These are phyloP conservation scores for Solanum pennellii DNA, from an alignment of 257 asterid genomes.

Conservation along the genomic window DNA sequence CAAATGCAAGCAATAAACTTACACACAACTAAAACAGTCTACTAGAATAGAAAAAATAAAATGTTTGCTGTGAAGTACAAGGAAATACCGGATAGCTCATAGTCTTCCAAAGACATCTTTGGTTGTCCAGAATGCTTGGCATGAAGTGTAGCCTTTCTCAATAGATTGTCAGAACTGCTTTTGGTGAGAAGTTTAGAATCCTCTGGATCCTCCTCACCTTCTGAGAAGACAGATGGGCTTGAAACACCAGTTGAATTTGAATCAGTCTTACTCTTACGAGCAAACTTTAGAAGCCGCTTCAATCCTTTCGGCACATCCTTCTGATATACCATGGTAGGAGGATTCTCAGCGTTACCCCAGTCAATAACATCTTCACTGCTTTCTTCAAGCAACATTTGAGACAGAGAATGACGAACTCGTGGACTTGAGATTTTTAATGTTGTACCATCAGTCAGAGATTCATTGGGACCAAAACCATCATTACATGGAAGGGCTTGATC, in stretches of 20 bases:
- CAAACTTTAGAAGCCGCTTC: slow-evolving; percentile 87
- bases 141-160: slow-evolving; percentile 68
- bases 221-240: slow-evolving; percentile 75
- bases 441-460: slow-evolving; percentile 26
- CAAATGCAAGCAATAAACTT: not conserved
- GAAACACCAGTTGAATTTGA: slow-evolving; percentile 69
- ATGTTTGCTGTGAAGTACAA: not conserved
- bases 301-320: slow-evolving; percentile 92
- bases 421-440: slow-evolving; percentile 57
- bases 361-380: slow-evolving; percentile 71
- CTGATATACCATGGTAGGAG: slow-evolving; percentile 61
- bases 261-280: slow-evolving; percentile 84
- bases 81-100: slow-evolving; percentile 35
- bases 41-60: not conserved
- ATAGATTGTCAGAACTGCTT: slow-evolving; percentile 57
- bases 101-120: not conserved
- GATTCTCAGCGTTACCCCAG: slow-evolving; percentile 95
- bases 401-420: slow-evolving; percentile 88
- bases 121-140: slow-evolving; percentile 36
- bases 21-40: not conserved
- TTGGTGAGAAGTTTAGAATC: slow-evolving; percentile 45
- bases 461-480: slow-evolving; percentile 23
- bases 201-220: slow-evolving; percentile 89
- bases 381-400: slow-evolving; percentile 98
- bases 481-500: slow-evolving; percentile 26